Evolutionary conservation across 148 eudicot genomes (phyloP).

Genomic region (Rhododendron vialii): DNA sequence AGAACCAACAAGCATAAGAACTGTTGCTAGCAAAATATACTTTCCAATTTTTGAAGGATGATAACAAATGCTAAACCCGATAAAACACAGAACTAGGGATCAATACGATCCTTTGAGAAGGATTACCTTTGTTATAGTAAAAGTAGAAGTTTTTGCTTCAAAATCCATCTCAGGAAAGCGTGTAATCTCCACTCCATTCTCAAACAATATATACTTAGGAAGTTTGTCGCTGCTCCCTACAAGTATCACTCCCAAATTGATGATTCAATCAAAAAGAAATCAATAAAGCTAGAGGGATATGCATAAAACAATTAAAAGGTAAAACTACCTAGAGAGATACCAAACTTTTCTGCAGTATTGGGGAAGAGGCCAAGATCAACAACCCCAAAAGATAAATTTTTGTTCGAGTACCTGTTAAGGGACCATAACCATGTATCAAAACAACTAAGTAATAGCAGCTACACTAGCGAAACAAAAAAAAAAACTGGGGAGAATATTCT

Average conservation of each 20-base stretch:
- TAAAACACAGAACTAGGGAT: not conserved
- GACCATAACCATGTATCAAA: not conserved
- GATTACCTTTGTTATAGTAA: conserved; percentile 67
- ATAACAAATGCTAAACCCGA: not conserved
- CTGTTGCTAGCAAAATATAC: not conserved
- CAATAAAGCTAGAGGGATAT: not conserved
- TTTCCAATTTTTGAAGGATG: not conserved
- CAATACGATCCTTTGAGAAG: not conserved
- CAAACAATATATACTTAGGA: conserved; percentile 79
- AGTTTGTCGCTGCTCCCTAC: conserved; percentile 59
- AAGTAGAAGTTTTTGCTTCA: conserved; percentile 44
- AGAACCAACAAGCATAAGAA: not conserved
- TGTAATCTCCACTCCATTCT: conserved; percentile 52
- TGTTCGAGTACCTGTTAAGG: conserved; percentile 70
- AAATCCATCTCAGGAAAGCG: conserved; percentile 66
- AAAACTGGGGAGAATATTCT: not conserved
- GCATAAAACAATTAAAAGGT: not conserved
- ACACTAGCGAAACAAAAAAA: not conserved
- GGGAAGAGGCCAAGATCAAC: conserved; percentile 97
- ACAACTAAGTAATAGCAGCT: not conserved
- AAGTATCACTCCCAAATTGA: conserved; percentile 3
- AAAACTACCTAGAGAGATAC: conserved; percentile 55
- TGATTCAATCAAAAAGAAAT: not conserved
- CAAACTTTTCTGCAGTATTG: conserved; percentile 75
- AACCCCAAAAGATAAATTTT: conserved; percentile 75